A percentile compares a stretch with the other conserved stretches of the same genome.
Evolutionary conservation across 2,329 filamentous ascomycete species (phyloP).

Genomic region (Alternaria ventricosa): DNA sequence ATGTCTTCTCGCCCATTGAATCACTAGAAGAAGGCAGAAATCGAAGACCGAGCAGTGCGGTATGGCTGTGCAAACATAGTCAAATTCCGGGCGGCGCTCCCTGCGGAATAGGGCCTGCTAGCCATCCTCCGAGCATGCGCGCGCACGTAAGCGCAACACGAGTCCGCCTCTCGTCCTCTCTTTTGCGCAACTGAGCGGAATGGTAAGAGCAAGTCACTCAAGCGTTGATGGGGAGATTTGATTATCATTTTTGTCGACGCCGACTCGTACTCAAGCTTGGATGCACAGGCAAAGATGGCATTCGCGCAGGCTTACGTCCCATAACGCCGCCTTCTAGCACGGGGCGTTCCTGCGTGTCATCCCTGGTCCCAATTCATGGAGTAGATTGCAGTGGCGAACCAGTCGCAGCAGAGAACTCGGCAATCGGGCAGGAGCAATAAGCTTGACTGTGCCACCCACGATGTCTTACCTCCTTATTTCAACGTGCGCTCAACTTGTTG

Average conservation of each 20-base stretch:
- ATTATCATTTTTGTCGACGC: neutral
- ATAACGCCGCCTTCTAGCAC: neutral
- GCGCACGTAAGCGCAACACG: neutral
- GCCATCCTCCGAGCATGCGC: neutral
- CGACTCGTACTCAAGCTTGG: neutral
- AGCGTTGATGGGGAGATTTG: neutral
- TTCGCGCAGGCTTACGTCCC: neutral
- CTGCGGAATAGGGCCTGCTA: neutral
- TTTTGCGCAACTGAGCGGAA: neutral
- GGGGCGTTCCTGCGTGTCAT: neutral
- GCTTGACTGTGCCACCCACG: neutral
- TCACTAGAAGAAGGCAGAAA: neutral
- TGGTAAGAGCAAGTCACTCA: neutral
- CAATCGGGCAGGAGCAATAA: neutral
- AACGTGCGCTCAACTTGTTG: neutral
- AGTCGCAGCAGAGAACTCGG: neutral
- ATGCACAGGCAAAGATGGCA: neutral
- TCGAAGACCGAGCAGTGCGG: neutral
- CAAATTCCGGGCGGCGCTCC: neutral
- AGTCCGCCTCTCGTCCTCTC: neutral
- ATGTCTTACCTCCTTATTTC: neutral
- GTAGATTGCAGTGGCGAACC: neutral
- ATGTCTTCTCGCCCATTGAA: neutral
- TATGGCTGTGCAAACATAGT: neutral
- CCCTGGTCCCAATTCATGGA: neutral